Evolutionary conservation across 495 filamentous ascomycete genomes (phyloP).

Genomic region (Aspergillus panamensis): DNA sequence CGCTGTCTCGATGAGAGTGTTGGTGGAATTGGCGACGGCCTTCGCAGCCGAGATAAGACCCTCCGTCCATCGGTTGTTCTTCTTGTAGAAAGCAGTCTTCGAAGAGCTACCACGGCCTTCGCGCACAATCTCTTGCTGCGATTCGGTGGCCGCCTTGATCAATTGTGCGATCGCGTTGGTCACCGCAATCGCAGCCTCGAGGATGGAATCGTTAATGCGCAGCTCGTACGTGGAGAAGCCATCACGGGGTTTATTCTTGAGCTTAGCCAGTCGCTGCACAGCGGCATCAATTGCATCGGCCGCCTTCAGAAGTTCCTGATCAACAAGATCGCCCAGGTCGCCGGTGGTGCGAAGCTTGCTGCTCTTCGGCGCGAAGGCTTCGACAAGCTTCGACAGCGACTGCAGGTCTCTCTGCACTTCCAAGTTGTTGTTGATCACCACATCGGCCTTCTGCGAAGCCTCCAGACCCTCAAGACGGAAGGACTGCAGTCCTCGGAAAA

Average conservation of each 20-base stretch:
- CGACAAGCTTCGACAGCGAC: slow-evolving; percentile 84
- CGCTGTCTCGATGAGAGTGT: slow-evolving; percentile 94
- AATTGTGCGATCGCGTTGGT: slow-evolving; percentile 95
- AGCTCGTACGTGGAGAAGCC: slow-evolving; percentile 96
- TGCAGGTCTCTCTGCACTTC: slow-evolving; percentile 91
- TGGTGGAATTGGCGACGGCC: slow-evolving; percentile 87
- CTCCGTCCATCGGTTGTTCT: slow-evolving; percentile 97
- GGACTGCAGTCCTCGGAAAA: slow-evolving; percentile 91
- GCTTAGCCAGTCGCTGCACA: slow-evolving; percentile 78
- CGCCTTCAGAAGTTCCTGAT: slow-evolving; percentile 87
- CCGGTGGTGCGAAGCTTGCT: slow-evolving; percentile 75
- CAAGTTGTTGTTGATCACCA: slow-evolving; percentile 93
- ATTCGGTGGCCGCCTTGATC: slow-evolving; percentile 91
- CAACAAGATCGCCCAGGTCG: slow-evolving; percentile 90
- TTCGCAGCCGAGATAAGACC: slow-evolving; percentile 96
- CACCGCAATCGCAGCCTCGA: slow-evolving; percentile 91
- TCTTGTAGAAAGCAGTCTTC: slow-evolving; percentile 97
- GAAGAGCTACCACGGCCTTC: slow-evolving; percentile 87
- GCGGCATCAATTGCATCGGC: slow-evolving; percentile 93
- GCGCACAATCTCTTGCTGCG: slow-evolving; percentile 96
- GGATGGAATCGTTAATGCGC: slow-evolving; percentile 87
- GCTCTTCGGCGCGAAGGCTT: slow-evolving; percentile 82
- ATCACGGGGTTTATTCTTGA: slow-evolving; percentile 90
- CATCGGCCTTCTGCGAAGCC: slow-evolving; percentile 82
- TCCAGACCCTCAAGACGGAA: slow-evolving; percentile 90